phyloP scores from a whole-genome alignment of 306 rosid species.

The Trichosanthes truncata region DNA sequence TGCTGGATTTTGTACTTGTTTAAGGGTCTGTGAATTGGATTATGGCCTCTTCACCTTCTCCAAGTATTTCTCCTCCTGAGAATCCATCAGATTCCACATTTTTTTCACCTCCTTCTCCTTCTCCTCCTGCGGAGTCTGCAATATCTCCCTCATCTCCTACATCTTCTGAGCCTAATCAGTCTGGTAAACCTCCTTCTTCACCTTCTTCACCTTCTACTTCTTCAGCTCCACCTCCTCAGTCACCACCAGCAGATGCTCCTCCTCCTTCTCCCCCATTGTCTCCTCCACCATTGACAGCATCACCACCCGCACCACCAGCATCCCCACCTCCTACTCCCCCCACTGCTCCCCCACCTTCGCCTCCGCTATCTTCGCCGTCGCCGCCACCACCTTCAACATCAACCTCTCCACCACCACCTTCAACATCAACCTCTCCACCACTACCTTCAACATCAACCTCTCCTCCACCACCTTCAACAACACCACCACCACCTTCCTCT shows the following conservation, averaged over 20 bases:
- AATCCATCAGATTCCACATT: conserved; percentile 39
- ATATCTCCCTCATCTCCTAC: conserved; percentile 29
- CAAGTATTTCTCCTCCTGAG: conserved; percentile 57
- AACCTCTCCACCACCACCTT: conserved; percentile 25
- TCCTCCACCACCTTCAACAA: conserved; percentile 24
- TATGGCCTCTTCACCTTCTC: conserved; percentile 74
- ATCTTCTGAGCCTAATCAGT: conserved; percentile 20
- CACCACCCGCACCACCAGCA: conserved; percentile 36
- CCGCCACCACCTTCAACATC: conserved; percentile 27
- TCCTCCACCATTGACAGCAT: conserved; percentile 24
- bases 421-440: conserved; percentile 29
- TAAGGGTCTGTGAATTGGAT: not conserved
- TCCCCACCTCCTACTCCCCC: conserved; percentile 27
- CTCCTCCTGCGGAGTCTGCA: conserved; percentile 13
- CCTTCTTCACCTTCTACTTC: conserved; percentile 27
- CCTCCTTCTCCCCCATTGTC: conserved; percentile 22
- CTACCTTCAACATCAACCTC: conserved; percentile 23
- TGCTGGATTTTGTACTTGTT: conserved; percentile 18
- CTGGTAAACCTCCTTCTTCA: conserved; percentile 37
- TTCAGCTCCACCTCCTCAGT: conserved; percentile 30
- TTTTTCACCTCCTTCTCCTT: conserved; percentile 26
- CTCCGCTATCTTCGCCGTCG: conserved; percentile 29
- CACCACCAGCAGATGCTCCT: conserved; percentile 28
- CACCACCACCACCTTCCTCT: conserved; percentile 16
- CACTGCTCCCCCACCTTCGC: conserved; percentile 31